These are phyloP conservation scores for Candida boleticola DNA, from an alignment of 805 yeast species.

Conservation along the genomic window DNA sequence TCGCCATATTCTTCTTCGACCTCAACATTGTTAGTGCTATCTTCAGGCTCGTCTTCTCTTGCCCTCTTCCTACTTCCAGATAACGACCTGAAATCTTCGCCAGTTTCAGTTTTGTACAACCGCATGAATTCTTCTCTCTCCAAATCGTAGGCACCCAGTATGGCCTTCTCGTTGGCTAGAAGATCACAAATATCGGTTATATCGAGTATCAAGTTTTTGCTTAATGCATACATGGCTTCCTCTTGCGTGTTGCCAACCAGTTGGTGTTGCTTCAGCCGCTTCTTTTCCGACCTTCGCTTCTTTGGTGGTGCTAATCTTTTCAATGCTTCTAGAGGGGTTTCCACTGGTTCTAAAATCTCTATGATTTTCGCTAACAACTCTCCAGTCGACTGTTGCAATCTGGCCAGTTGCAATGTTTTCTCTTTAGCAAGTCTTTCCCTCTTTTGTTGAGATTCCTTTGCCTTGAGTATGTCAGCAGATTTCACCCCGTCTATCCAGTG, in stretches of 20 bases:
- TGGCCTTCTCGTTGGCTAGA: constrained; percentile 39
- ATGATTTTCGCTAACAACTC: constrained; percentile 32
- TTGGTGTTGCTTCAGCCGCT: constrained; percentile 5
- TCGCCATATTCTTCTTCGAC: constrained; percentile 24
- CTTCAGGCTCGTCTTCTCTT: constrained; percentile 15
- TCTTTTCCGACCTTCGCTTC: constrained; percentile 9
- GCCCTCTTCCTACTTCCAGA: constrained; percentile 15
- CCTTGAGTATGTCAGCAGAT: constrained; percentile 24
- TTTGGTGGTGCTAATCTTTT: constrained; percentile 34
- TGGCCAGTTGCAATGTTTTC: constrained; percentile 12
- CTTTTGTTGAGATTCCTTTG: constrained; percentile 46
- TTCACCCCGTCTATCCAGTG: constrained; percentile 16
- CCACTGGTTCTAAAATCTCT: constrained; percentile 51
- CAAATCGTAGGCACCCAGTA: constrained; percentile 48
- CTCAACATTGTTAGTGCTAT: constrained; percentile 14
- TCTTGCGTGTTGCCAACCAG: constrained; percentile 10
- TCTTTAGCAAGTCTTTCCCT: constrained; percentile 22
- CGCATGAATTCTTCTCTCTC: constrained; percentile 55
- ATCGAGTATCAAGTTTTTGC: constrained; percentile 22
- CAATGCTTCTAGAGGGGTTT: constrained; percentile 57
- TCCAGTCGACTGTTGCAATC: constrained; percentile 10
- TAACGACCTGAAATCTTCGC: constrained; percentile 22
- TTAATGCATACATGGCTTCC: constrained; percentile 14
- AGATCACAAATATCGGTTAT: constrained; percentile 51
- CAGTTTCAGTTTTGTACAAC: constrained; percentile 20